Base-by-base conservation (phyloP, 805 yeast genomes). In the Wickerhamiella domercqiae region DNA sequence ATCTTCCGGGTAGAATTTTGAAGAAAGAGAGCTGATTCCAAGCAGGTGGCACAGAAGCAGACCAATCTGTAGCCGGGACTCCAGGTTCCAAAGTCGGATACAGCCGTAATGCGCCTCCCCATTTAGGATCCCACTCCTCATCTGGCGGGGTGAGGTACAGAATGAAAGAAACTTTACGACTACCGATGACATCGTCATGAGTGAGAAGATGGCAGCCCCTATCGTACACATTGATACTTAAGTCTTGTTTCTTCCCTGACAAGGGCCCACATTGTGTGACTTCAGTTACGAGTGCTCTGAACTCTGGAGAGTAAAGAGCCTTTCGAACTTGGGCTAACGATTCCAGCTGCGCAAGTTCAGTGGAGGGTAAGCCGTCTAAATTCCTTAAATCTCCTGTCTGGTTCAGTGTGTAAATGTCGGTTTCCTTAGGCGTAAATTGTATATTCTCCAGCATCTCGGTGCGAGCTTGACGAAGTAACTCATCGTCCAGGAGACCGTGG, bases 131-230 rank as follows among this genome's bases (percentile, higher is more conserved):
- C 98, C 98, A 90, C 1, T 61, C 61, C 41, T 75, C 74, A 44
- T 81, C 90, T 1, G 97, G 96, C 32, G 86, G 94, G 0, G 96
- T 94, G 55, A 90, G 61, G 55, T 90, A 90, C 36, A 93, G 63
- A 45, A 93, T 93, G 52, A 86, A 90, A 48, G 94, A 80, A 21
- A 90, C 86, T 41, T 96, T 66, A 54, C 99, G 67, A 1, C 94
- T 76, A 1, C 97, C 98, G 54, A 90, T 90, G 22, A 90, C 98
- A 56, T 90, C 99, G 59, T 90, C 99, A 55, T 90, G 99, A 3
- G 94, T 83, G 44, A 90, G 64, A 40, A 90, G 63, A 59, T 90
- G 99, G 53, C 97, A 90, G 1, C 95, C 93, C 50, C 82, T 80
- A 35, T 78, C 77, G 56, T 90, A 90, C 3, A 93, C 76, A 53